Conservation (phyloP, 495 filamentous ascomycete genomes). For the Hypoxylon cercidicola region DNA sequence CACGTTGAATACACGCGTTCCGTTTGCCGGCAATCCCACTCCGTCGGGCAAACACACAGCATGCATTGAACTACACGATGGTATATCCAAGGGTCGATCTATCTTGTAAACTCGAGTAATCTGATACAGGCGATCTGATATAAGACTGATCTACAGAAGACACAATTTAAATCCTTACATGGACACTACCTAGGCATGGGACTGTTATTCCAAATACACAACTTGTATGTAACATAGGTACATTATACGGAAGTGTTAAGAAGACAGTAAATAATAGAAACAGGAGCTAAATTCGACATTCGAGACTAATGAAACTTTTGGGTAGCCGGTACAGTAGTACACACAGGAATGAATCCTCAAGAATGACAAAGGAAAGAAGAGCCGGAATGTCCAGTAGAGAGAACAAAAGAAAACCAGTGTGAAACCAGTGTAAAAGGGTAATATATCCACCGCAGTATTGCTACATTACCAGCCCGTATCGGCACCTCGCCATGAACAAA, state of each 20-base stretch:
- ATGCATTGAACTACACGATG: too few relatives aligned
- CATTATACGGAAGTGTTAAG: too few relatives aligned
- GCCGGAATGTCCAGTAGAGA: constrained; percentile 12
- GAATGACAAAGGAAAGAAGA: constrained; percentile 7
- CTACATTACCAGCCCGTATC: constrained; percentile 22
- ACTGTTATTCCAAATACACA: too few relatives aligned
- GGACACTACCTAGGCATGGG: too few relatives aligned
- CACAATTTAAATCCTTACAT: too few relatives aligned
- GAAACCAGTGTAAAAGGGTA: constrained; percentile 5
- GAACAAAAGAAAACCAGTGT: constrained; percentile 5
- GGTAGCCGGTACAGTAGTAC: constrained; percentile 8
- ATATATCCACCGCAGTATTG: constrained; percentile 19
- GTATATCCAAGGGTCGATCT: too few relatives aligned
- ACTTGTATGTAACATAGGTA: too few relatives aligned
- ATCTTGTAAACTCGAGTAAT: too few relatives aligned
- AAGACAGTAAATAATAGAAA: not conserved
- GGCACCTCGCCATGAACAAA: not conserved
- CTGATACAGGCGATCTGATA: too few relatives aligned
- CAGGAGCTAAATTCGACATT: not conserved
- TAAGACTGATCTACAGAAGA: too few relatives aligned
- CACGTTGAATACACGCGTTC: constrained; percentile 7
- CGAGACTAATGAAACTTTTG: constrained; percentile 8
- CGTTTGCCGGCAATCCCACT: constrained; percentile 32
- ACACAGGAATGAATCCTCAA: not conserved
- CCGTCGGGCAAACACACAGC: too few relatives aligned